Conservation (phyloP, 768 basidiomycete genomes). For the Cubamyces sp. region DNA sequence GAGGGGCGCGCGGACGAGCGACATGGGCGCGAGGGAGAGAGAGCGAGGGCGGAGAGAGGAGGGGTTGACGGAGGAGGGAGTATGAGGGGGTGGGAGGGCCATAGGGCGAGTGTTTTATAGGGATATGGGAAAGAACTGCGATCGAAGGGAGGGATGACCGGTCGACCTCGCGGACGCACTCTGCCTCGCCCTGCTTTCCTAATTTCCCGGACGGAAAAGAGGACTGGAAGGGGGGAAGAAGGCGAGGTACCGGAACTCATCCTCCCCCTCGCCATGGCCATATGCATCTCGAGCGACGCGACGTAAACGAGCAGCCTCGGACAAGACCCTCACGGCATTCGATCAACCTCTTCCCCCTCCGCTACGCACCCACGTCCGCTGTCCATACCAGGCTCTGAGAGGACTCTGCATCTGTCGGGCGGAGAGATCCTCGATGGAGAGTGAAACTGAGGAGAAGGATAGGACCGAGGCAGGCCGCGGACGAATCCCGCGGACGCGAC, state of each 20-base stretch:
- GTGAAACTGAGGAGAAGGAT: not conserved
- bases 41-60: not conserved
- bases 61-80: not conserved
- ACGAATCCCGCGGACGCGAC: conserved; percentile 6
- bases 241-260: too few relatives aligned
- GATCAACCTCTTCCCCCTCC: too few relatives aligned
- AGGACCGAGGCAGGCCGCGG: conserved; percentile 6
- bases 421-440: not conserved
- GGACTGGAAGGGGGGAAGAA: too few relatives aligned
- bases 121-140: not conserved
- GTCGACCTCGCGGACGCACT: not conserved
- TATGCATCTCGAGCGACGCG: too few relatives aligned
- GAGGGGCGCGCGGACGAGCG: conserved; percentile 50
- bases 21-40: conserved; percentile 41
- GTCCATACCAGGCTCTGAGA: not conserved
- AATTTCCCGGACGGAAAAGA: too few relatives aligned
- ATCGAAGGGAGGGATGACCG: not conserved
- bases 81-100: not conserved
- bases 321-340: too few relatives aligned
- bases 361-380: too few relatives aligned
- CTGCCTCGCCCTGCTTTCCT: too few relatives aligned
- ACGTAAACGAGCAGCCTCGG: too few relatives aligned
- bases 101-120: not conserved
- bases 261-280: too few relatives aligned
- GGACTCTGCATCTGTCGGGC: not conserved